Evolutionary conservation across 176 grass and related monocot genomes (phyloP).

Genomic region (Raddia distichophylla): DNA sequence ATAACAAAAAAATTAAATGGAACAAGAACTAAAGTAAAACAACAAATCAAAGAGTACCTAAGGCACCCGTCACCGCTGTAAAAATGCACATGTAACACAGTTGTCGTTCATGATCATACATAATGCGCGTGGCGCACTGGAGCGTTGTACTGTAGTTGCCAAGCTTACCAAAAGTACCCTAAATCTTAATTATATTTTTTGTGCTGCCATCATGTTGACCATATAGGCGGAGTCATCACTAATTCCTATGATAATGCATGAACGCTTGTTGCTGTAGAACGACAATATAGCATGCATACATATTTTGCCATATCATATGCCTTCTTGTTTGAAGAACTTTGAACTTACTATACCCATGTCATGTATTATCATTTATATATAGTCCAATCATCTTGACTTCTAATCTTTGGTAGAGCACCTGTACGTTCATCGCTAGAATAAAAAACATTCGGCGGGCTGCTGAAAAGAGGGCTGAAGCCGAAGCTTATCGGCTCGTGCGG

Average conservation of each 20-base stretch:
- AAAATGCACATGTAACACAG: constrained; percentile 26
- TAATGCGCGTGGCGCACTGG: constrained; percentile 25
- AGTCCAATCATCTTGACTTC: background rate
- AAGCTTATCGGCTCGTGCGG: too few species aligned
- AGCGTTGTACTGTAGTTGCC: constrained; percentile 3
- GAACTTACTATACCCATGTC: background rate
- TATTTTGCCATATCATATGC: background rate
- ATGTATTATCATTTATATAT: background rate
- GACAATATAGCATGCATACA: background rate
- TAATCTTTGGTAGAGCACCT: background rate
- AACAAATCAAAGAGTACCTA: too few species aligned
- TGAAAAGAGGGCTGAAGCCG: too few species aligned
- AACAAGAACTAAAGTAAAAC: too few species aligned
- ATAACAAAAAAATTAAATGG: too few species aligned
- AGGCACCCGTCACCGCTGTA: background rate
- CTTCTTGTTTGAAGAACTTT: too few species aligned
- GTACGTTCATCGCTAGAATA: background rate
- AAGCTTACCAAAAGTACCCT: constrained; percentile 14
- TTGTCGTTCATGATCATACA: constrained; percentile 45
- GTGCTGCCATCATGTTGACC: background rate
- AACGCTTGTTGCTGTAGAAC: background rate
- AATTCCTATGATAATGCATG: background rate
- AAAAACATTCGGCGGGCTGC: background rate
- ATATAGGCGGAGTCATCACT: background rate
- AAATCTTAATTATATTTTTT: background rate